A percentile compares a stretch with the other conserved stretches of the same genome.
These are phyloP conservation scores for Kokia cookei DNA, from an alignment of 441 rosid species.

Conservation along the genomic window DNA sequence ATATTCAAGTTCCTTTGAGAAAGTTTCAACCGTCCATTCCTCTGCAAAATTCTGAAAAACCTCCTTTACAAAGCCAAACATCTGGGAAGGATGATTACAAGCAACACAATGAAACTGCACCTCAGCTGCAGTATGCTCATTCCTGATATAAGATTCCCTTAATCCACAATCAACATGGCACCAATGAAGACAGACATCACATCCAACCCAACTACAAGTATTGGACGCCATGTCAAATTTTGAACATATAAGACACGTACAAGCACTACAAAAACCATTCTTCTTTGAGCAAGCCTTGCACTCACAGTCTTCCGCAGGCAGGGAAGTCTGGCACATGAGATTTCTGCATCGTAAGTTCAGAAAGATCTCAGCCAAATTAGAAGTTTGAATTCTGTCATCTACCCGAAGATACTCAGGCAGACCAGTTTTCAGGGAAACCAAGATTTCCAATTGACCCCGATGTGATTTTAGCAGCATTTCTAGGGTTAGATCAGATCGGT, in stretches of 20 bases:
- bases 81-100: conserved; percentile 96
- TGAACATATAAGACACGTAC: conserved; percentile 96
- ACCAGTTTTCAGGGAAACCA: conserved; percentile 83
- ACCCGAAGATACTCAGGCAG: conserved; percentile 60
- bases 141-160: conserved; percentile 70
- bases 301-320: conserved; percentile 71
- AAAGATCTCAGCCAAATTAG: conserved; percentile 88
- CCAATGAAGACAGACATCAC: conserved; percentile 98
- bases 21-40: conserved; percentile 69
- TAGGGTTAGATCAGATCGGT: conserved; percentile 58
- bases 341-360: conserved; percentile 79
- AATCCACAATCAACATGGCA: conserved; percentile 95
- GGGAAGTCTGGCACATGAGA: conserved; percentile 51
- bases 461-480: conserved; percentile 62
- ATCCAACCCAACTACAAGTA: conserved; percentile 99
- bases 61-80: conserved; percentile 99
- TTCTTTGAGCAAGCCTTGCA: conserved; percentile 80
- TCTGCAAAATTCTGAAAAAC: conserved; percentile 81
- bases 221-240: conserved; percentile 93
- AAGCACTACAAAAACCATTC: conserved; percentile 89
- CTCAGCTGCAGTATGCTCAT: conserved; percentile 70
- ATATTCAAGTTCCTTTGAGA: conserved; percentile 82
- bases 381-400: conserved; percentile 43
- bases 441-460: conserved; percentile 75
- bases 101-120: conserved; percentile 96